These are phyloP conservation scores for Yarrowia keelungensis DNA, from an alignment of 805 yeast species.

Conservation along the genomic window DNA sequence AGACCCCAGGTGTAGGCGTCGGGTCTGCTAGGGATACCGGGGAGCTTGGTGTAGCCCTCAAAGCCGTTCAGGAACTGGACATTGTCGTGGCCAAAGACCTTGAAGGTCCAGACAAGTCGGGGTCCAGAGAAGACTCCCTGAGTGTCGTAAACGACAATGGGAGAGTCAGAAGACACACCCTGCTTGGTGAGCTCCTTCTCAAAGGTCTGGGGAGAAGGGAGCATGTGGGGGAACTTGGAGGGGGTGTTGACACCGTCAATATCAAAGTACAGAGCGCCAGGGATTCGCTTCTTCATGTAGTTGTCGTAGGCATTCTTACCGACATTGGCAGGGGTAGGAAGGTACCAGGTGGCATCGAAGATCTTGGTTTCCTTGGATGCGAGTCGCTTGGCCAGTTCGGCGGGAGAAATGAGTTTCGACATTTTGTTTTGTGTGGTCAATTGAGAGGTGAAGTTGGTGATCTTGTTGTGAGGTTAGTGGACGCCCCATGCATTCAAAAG, in stretches of 20 bases:
- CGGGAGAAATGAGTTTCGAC: slow-evolving; percentile 32
- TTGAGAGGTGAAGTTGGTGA: neutral
- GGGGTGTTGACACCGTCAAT: slow-evolving; percentile 71
- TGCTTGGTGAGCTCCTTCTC: slow-evolving; percentile 52
- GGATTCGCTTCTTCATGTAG: slow-evolving; percentile 64
- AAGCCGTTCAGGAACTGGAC: slow-evolving; percentile 77
- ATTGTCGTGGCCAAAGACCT: slow-evolving; percentile 75
- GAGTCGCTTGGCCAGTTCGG: slow-evolving; percentile 37
- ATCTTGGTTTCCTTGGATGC: slow-evolving; percentile 54
- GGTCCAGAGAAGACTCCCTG: slow-evolving; percentile 87
- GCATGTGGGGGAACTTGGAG: slow-evolving; percentile 87
- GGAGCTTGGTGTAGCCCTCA: slow-evolving; percentile 55
- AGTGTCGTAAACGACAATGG: slow-evolving; percentile 82
- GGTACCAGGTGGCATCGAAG: slow-evolving; percentile 90
- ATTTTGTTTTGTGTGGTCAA: neutral
- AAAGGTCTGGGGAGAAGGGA: slow-evolving; percentile 69
- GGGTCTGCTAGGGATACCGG: slow-evolving; percentile 42
- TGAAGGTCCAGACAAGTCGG: slow-evolving; percentile 90
- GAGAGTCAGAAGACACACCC: slow-evolving; percentile 55
- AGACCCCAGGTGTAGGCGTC: slow-evolving; percentile 43
- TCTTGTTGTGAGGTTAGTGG: neutral
- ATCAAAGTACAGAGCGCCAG: slow-evolving; percentile 75
- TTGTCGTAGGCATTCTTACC: slow-evolving; percentile 59
- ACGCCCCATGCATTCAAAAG: neutral
- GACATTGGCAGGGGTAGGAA: slow-evolving; percentile 74